Conservation (phyloP, 495 filamentous ascomycete genomes). For the Trypethelium eluteriae region DNA sequence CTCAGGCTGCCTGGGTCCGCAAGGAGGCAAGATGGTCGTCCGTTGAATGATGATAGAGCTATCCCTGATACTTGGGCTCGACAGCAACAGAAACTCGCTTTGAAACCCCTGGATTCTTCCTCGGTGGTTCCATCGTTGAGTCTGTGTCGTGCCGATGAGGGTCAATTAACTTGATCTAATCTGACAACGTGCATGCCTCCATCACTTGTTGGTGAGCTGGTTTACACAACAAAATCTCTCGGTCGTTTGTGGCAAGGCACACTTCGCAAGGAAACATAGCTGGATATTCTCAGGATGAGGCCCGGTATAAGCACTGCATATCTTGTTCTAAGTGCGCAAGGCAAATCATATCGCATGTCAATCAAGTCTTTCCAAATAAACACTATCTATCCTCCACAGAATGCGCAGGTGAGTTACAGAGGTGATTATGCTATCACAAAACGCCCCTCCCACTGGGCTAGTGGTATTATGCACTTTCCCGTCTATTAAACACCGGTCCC, state of each 20-base stretch:
- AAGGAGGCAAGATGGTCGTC: neutral
- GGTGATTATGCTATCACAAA: too few species aligned
- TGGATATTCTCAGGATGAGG: too few species aligned
- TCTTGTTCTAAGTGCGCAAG: too few species aligned
- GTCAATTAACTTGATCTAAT: constrained; percentile 36
- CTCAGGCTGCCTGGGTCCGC: neutral
- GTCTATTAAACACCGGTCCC: neutral
- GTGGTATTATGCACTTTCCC: too few species aligned
- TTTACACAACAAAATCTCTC: neutral
- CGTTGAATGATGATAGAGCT: constrained; percentile 10
- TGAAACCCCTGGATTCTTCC: constrained; percentile 15
- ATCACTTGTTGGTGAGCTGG: too few species aligned
- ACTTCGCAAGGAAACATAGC: too few species aligned
- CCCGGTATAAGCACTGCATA: too few species aligned
- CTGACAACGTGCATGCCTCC: constrained; percentile 25
- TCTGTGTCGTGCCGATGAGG: constrained; percentile 22
- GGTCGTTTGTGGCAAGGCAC: neutral
- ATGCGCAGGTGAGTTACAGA: too few species aligned
- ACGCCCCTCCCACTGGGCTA: too few species aligned
- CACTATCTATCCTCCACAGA: too few species aligned
- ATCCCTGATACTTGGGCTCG: neutral
- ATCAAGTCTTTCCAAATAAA: too few species aligned
- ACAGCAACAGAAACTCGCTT: constrained; percentile 2
- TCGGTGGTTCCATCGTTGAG: constrained; percentile 14
- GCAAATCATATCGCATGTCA: too few species aligned